A percentile compares a stretch with the other conserved stretches of the same genome.
phyloP scores from a whole-genome alignment of 805 yeast genomes.

The Metschnikowia gelsemii region DNA sequence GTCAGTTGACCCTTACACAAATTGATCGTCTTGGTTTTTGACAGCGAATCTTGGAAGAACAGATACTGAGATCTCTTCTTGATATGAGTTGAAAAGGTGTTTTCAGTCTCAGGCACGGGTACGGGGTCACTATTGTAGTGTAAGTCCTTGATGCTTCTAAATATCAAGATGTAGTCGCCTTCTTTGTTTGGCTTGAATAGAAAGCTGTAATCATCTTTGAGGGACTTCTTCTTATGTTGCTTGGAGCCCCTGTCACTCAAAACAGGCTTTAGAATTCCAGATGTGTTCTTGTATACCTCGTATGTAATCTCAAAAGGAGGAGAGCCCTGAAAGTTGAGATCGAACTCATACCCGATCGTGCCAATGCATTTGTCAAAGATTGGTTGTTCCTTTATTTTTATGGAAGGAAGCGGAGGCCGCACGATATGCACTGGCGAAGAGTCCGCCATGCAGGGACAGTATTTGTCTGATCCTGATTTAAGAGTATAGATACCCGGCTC shows the following conservation, averaged over 20 bases:
- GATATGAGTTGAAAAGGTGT: constrained; percentile 66
- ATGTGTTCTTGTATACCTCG: constrained; percentile 50
- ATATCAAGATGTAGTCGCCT: constrained; percentile 77
- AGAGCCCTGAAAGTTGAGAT: constrained; percentile 65
- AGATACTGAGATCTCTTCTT: constrained; percentile 58
- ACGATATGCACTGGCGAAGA: constrained; percentile 30
- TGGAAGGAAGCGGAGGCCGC: constrained; percentile 34
- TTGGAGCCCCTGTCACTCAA: constrained; percentile 31
- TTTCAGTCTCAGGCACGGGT: constrained; percentile 35
- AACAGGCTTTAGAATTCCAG: constrained; percentile 34
- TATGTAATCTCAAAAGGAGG: constrained; percentile 77
- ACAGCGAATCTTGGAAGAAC: constrained; percentile 23
- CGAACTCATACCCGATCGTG: constrained; percentile 74
- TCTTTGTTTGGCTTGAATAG: constrained; percentile 75
- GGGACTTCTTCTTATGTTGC: constrained; percentile 22
- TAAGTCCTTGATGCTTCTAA: constrained; percentile 58
- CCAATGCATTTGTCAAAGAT: constrained; percentile 89
- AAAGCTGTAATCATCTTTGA: constrained; percentile 33
- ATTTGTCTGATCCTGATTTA: constrained; percentile 51
- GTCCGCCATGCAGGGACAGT: constrained; percentile 62
- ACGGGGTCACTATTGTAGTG: constrained; percentile 52
- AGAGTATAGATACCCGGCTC: constrained; percentile 69
- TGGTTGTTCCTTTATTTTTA: constrained; percentile 50
- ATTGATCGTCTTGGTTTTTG: constrained; percentile 20
- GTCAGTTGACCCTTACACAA: constrained; percentile 33